Percentiles rank a stretch among this genome's conserved stretches.
These are phyloP conservation scores for Panaeolus papilionaceus DNA, from an alignment of 768 basidiomycete species.

Conservation along the genomic window DNA sequence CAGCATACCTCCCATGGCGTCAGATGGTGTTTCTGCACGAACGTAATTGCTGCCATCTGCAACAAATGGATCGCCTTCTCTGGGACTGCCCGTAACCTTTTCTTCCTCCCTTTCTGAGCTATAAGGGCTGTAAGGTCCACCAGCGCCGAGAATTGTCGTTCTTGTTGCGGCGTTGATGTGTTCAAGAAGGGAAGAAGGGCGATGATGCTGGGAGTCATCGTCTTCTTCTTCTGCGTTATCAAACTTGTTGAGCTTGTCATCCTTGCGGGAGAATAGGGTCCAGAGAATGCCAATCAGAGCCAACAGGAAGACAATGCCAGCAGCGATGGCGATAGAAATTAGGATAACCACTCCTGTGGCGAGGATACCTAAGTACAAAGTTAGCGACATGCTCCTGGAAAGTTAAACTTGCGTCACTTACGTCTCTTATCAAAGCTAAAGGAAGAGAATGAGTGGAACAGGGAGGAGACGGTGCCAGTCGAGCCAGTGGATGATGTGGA, in stretches of 20 bases:
- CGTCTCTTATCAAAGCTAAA: slow-evolving; percentile 78
- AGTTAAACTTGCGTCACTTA: slow-evolving; percentile 44
- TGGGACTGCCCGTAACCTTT: slow-evolving; percentile 38
- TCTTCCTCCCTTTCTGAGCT: slow-evolving; percentile 64
- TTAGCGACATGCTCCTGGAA: slow-evolving; percentile 19
- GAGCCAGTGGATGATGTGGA: slow-evolving; percentile 69
- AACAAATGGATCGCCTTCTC: slow-evolving; percentile 64
- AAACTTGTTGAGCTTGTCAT: slow-evolving; percentile 71
- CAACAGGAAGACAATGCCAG: slow-evolving; percentile 90
- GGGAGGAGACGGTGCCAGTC: slow-evolving; percentile 71
- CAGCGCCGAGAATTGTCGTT: slow-evolving; percentile 75
- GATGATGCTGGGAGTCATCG: slow-evolving; percentile 76
- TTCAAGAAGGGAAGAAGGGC: slow-evolving; percentile 87
- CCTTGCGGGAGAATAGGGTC: slow-evolving; percentile 85
- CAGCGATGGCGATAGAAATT: slow-evolving; percentile 96
- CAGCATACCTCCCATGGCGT: slow-evolving; percentile 66
- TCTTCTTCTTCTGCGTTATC: slow-evolving; percentile 74
- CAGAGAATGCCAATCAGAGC: slow-evolving; percentile 87
- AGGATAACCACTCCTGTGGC: slow-evolving; percentile 94
- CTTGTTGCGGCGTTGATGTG: slow-evolving; percentile 93
- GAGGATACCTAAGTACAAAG: slow-evolving; percentile 70
- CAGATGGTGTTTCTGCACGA: slow-evolving; percentile 83
- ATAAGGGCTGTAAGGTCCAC: slow-evolving; percentile 42
- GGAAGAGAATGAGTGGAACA: slow-evolving; percentile 83
- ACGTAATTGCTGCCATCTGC: slow-evolving; percentile 80